Evolutionary conservation across 257 asterid species (phyloP).

Genomic region (Catharanthus roseus): DNA sequence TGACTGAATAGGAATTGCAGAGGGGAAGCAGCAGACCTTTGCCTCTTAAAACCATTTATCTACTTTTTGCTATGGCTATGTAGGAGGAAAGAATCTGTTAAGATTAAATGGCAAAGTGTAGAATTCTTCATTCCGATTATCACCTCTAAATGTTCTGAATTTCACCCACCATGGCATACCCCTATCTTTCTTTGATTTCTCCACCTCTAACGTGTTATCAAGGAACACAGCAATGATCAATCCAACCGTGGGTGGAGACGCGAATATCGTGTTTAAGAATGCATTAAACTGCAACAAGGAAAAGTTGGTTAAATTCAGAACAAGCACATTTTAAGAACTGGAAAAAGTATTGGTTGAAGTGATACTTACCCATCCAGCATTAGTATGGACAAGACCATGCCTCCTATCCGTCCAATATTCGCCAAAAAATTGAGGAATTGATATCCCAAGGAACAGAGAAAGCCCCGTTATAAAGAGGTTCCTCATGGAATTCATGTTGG

Average conservation of each 20-base stretch:
- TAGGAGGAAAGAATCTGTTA: constrained; percentile 95
- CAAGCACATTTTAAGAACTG: too few species aligned
- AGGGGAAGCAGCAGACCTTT: neutral
- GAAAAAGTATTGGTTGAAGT: neutral
- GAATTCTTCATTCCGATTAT: constrained; percentile 90
- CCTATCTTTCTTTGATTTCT: constrained; percentile 82
- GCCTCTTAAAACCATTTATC: constrained; percentile 1
- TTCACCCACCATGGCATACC: constrained; percentile 99
- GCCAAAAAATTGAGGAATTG: constrained; percentile 79
- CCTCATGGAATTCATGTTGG: constrained; percentile 98
- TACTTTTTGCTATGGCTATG: constrained; percentile 34
- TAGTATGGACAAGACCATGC: constrained; percentile 75
- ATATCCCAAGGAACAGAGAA: constrained; percentile 91
- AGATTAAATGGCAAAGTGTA: constrained; percentile 91
- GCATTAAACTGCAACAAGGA: constrained; percentile 76
- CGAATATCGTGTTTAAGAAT: constrained; percentile 74
- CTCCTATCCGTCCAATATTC: constrained; percentile 60
- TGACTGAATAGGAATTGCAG: neutral
- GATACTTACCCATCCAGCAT: constrained; percentile 92
- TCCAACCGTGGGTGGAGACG: constrained; percentile 84
- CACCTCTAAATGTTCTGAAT: constrained; percentile 91
- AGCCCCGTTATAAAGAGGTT: constrained; percentile 88
- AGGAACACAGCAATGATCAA: constrained; percentile 76
- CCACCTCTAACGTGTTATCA: constrained; percentile 92
- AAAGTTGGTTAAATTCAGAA: neutral